Percentiles rank a stretch among this genome's conserved stretches.
phyloP scores from a whole-genome alignment of 805 yeast genomes.

The Wickerhamiella vanderwaltii region DNA sequence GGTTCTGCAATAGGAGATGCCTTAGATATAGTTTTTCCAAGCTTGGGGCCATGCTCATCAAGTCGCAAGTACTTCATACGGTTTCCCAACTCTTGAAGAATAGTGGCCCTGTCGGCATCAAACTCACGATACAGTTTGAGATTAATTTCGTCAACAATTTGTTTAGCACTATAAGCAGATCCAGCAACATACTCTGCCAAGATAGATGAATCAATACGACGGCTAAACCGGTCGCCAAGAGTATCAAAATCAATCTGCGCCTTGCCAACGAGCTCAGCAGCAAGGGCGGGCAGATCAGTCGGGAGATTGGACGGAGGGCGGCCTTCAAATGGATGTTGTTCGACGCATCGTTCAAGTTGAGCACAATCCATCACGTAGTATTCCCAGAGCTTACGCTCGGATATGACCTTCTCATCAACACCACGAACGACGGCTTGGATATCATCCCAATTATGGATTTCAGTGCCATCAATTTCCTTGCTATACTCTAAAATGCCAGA shows the following conservation, averaged over 20 bases:
- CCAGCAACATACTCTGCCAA: conserved; percentile 42
- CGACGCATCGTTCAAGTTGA: conserved; percentile 29
- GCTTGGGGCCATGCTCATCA: conserved; percentile 68
- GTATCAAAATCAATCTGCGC: conserved; percentile 31
- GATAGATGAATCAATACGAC: conserved; percentile 38
- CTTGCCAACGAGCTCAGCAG: conserved; percentile 32
- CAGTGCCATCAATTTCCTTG: conserved; percentile 43
- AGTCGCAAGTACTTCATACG: conserved; percentile 66
- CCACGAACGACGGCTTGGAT: conserved; percentile 53
- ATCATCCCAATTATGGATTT: conserved; percentile 40
- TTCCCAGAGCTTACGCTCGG: conserved; percentile 69
- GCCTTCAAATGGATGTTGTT: conserved; percentile 25
- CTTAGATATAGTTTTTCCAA: conserved; percentile 48
- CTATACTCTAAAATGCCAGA: conserved; percentile 55
- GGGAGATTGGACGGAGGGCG: conserved; percentile 37
- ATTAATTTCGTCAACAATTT: conserved; percentile 66
- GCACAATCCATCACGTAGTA: conserved; percentile 60
- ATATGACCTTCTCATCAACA: conserved; percentile 44
- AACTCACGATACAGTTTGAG: conserved; percentile 56
- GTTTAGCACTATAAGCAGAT: conserved; percentile 22
- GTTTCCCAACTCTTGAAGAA: conserved; percentile 57
- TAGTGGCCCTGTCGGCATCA: conserved; percentile 58
- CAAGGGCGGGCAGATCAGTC: conserved; percentile 29
- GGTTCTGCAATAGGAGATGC: conserved; percentile 64
- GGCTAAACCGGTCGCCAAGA: conserved; percentile 43